Evolutionary conservation across 2,329 filamentous ascomycete species (phyloP), one percentile per base, ranked within the genome.

Genomic region (Diaporthe citriasiana): DNA sequence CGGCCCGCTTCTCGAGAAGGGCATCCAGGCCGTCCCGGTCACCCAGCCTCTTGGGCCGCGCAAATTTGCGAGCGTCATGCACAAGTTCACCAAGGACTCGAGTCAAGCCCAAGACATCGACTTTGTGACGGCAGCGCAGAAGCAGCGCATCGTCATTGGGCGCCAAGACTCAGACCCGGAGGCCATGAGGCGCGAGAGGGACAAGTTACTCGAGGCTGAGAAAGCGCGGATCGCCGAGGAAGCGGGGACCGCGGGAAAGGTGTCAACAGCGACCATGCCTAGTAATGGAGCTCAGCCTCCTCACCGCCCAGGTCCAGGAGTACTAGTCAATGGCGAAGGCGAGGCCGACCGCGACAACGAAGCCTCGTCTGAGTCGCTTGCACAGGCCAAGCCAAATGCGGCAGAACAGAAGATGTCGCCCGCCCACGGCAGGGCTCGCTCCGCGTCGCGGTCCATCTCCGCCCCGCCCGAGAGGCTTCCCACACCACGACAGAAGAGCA

Each of bases 81-180:
- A 65, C 45, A 73, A 70, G 19, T 60, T 73, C 17, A n/a, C 40
- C 19, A 25, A 45, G 19, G 65, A 56, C 35, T 35, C 33, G 22
- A 45, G 27, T 12, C 70, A 65, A n/a, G 45, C 45, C 30, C n/a
- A 22, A 45, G 45, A 38, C 3, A 63, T 50, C 4, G 33, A 33
- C 38, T 35, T 27, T 0, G 47, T 47, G 5, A 27, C 33, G 4
- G 69, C 47, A 5, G 7, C 53, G 8, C 30, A 59, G 17, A 55
- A 15, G 45, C 65, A 73, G 38, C 45, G 72, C 5, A 70, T 70
- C 56, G 72, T 73, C 35, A 50, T 73, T 13, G 72, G 65, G 13
- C 45, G 72, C 15, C 56, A 73, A 51, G 72, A 73, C 33, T 73
- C 72, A 19, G 72, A 73, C 42, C 72, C 72, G 10, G 72, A 73